Conservation (phyloP, 2,329 filamentous ascomycete genomes). For the Pseudofabraea citricarpa region DNA sequence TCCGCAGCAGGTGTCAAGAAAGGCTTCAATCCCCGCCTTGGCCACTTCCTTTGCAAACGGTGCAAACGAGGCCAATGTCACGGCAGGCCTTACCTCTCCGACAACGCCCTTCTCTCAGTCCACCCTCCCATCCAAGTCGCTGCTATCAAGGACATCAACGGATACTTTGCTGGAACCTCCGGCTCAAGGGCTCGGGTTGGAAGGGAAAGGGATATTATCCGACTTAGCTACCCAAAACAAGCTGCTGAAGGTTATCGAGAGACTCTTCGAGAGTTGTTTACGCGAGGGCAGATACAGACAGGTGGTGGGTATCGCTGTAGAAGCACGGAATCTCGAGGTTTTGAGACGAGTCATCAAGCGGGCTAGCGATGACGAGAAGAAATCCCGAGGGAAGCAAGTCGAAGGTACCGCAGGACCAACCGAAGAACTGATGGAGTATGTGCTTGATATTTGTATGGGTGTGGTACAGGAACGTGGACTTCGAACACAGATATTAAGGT, state of each 20-base stretch:
- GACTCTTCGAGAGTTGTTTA: slow-evolving; percentile 88
- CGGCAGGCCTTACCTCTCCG: slow-evolving; percentile 66
- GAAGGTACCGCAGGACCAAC: slow-evolving; percentile 56
- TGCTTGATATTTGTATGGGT: slow-evolving; percentile 93
- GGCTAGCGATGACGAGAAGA: slow-evolving; percentile 81
- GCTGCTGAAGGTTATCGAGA: slow-evolving; percentile 78
- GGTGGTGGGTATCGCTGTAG: slow-evolving; percentile 93
- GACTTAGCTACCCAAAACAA: slow-evolving; percentile 72
- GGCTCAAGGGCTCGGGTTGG: slow-evolving; percentile 36
- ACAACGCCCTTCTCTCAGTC: slow-evolving; percentile 96
- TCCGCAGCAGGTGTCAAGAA: slow-evolving; percentile 44
- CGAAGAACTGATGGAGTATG: slow-evolving; percentile 95
- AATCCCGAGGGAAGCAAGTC: slow-evolving; percentile 51
- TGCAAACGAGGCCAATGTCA: slow-evolving; percentile 58
- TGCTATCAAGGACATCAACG: slow-evolving; percentile 77
- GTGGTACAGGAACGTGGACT: slow-evolving; percentile 90
- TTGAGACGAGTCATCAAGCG: slow-evolving; percentile 82
- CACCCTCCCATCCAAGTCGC: slow-evolving; percentile 85
- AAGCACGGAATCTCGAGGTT: slow-evolving; percentile 87
- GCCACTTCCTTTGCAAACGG: slow-evolving; percentile 73
- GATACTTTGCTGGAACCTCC: slow-evolving; percentile 52
- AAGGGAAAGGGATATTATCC: slow-evolving; percentile 38
- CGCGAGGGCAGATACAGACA: slow-evolving; percentile 84
- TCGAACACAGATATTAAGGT: slow-evolving; percentile 75
- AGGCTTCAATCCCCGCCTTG: slow-evolving; percentile 47